phyloP scores from a whole-genome alignment of 352 stramenopile genomes.

The Globisporangium carolinianum region DNA sequence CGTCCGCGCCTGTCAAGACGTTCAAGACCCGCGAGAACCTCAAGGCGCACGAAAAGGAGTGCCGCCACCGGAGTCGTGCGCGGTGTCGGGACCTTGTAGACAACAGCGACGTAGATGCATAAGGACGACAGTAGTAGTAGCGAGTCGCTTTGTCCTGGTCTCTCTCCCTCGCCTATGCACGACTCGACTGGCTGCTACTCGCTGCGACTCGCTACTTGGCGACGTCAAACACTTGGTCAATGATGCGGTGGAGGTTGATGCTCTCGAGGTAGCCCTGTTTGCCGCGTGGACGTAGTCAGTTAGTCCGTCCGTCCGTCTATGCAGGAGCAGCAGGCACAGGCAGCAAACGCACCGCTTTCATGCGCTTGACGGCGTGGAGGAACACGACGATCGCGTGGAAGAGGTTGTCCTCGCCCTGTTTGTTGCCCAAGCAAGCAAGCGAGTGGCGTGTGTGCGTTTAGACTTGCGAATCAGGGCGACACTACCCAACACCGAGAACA shows the following conservation, averaged over 20 bases:
- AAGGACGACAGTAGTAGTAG: no score
- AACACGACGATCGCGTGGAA: constrained; percentile 84
- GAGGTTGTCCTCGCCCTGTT: constrained; percentile 73
- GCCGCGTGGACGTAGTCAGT: not conserved
- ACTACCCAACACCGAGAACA: not conserved
- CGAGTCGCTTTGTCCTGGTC: no score
- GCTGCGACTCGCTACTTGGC: constrained; percentile 41
- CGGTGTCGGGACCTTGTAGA: no score
- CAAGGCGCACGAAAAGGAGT: constrained; percentile 64
- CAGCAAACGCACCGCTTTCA: constrained; percentile 57
- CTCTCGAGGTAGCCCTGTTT: constrained; percentile 77
- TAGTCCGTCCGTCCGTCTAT: not conserved
- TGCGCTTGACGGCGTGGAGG: constrained; percentile 78
- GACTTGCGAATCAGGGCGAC: no score
- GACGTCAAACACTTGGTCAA: constrained; percentile 81
- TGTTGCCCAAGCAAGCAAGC: no score
- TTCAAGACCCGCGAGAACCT: constrained; percentile 74
- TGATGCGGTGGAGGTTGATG: constrained; percentile 83
- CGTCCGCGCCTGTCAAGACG: constrained; percentile 28
- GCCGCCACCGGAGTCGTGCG: not conserved
- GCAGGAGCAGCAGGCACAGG: not conserved
- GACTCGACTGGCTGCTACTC: no score
- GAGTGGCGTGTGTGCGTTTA: no score
- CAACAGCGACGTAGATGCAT: no score
- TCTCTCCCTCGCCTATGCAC: no score